A percentile compares a stretch with the other conserved stretches of the same genome.
Conservation (phyloP, 495 filamentous ascomycete genomes). For the Beverwykella pulmonaria region DNA sequence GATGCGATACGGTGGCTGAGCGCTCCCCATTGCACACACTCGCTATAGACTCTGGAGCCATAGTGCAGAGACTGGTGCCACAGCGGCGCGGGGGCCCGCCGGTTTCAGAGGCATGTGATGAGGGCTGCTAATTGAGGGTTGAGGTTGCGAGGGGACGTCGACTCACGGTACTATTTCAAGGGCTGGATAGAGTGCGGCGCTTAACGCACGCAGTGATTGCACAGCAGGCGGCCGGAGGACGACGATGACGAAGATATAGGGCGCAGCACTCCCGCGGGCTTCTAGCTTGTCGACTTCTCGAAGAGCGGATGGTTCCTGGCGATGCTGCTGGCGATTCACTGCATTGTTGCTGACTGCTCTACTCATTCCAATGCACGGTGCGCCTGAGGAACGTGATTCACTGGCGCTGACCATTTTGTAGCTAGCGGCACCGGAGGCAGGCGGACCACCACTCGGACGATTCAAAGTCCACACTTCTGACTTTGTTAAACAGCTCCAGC, state of each 20-base stretch:
- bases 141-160: not conserved
- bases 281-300: too few species aligned
- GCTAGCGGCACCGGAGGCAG: too few species aligned
- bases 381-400: too few species aligned
- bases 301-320: too few species aligned
- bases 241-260: not conserved
- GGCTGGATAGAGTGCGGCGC: not conserved
- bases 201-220: not conserved
- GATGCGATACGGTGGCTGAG: slow-evolving; percentile 18
- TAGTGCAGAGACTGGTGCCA: slow-evolving; percentile 4
- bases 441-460: too few species aligned
- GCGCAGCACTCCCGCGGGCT: not conserved
- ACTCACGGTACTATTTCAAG: slow-evolving; percentile 20
- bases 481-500: too few species aligned
- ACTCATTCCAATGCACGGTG: too few species aligned
- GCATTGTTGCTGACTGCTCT: not conserved
- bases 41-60: not conserved
- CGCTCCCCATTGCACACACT: slow-evolving; percentile 3
- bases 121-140: slow-evolving; percentile 21
- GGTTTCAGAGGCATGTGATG: slow-evolving; percentile 19
- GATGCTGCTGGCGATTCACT: too few species aligned
- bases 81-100: slow-evolving; percentile 16
- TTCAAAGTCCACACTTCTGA: too few species aligned
- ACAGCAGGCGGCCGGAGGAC: too few species aligned
- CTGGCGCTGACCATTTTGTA: too few species aligned